Evolutionary conservation across 345 rosid genomes (phyloP), one percentile per base, ranked within the genome.

Genomic region (Corymbia maculata): DNA sequence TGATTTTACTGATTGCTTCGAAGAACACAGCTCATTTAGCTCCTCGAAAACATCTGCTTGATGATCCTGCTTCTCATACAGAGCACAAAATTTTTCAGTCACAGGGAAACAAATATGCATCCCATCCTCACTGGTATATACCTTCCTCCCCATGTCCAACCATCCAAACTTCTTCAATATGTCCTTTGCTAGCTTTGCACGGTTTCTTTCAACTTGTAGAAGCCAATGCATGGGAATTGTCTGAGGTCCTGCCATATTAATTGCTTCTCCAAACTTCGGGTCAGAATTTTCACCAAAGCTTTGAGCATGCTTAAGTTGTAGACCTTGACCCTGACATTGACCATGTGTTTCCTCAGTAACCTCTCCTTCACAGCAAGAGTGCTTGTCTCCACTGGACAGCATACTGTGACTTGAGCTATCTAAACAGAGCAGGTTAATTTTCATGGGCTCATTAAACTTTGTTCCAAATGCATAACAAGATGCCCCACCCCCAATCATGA

Each of bases 381-480:
- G 86, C 59, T 87, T 16, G 79, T 66, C 36, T 21, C 84, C 44
- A 85, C 26, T 51, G 32, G 87, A 85, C 8, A 6, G 42, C 36
- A 52, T 13, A 50, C 55, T 32, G 52, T 90, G 90, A 86, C 89
- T 92, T 53, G 87, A 86, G 88, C 92, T 86, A 85, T 91, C 88
- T 24, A 93, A 85, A 8, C 89, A 90, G 89, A 92, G 92, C 94
- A 97, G 93, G 92, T 92, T 92, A 87, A 95, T 91, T 92, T 93
- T 95, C 88, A 94, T 87, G 64, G 99, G 98, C 89, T 92, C 95
- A 87, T 95, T 96, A 90, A 97, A 97, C 93, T 93, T 97, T 64
- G 99, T 93, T 91, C 99, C 99, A 94, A 96, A 97, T 52, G 99
- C 99, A 92, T 96, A 96, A 92, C 99, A 97, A 88, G 99, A 95